phyloP scores from a whole-genome alignment of 148 eudicot genomes.

The Spergularia bocconei region DNA sequence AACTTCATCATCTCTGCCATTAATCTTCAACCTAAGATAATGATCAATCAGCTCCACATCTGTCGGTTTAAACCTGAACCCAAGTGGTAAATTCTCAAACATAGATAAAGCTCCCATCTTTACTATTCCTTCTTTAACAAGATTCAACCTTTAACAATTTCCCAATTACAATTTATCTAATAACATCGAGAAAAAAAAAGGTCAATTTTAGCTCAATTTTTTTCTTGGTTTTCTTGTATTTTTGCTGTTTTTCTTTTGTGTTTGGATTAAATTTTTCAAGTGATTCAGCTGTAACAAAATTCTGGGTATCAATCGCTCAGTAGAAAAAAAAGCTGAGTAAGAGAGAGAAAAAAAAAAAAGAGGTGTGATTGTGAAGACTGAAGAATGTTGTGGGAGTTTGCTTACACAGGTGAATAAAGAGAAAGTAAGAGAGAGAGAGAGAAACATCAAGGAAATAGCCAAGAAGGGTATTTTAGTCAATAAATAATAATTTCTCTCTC shows the following conservation, averaged over 20 bases:
- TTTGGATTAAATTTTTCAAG: constrained; percentile 1
- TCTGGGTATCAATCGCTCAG: constrained; percentile 10
- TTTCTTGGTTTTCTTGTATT: background rate
- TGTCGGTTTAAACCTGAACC: constrained; percentile 84
- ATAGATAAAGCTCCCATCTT: constrained; percentile 30
- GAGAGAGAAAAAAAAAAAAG: background rate
- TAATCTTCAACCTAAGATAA: constrained; percentile 76
- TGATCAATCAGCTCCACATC: constrained; percentile 85
- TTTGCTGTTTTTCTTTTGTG: background rate
- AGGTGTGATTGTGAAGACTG: background rate
- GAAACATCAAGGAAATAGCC: background rate
- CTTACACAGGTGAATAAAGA: constrained; percentile 35
- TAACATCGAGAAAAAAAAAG: background rate
- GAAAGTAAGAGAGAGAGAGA: constrained; percentile 21
- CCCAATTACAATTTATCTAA: background rate
- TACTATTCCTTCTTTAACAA: constrained; percentile 30
- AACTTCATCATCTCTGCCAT: constrained; percentile 56
- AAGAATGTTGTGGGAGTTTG: constrained; percentile 15
- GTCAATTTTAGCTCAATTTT: background rate
- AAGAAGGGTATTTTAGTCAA: background rate
- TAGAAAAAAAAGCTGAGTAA: no score
- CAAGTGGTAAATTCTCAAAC: constrained; percentile 60
- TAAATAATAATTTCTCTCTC: constrained; percentile 3
- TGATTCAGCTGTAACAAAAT: constrained; percentile 10
- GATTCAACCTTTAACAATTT: constrained; percentile 8